Percentiles rank a stretch among this genome's conserved stretches.
Conservation (phyloP, 257 asterid species). For the Nicotiana attenuata region DNA sequence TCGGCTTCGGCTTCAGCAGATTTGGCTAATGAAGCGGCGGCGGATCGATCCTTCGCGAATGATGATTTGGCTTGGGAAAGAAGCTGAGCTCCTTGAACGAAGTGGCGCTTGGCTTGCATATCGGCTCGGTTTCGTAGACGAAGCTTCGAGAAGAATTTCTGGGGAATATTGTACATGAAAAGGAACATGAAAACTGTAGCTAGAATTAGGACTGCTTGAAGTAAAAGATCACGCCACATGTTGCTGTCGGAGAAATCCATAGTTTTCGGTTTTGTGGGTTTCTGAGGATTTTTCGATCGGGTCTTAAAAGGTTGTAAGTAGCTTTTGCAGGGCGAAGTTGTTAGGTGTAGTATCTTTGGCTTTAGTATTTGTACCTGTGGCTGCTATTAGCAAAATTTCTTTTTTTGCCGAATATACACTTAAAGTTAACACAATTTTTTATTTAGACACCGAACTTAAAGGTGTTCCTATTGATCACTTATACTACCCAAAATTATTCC, state of each 20-base stretch:
- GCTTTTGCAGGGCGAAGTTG: not conserved
- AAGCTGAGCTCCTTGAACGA: conserved; percentile 67
- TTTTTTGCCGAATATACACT: too few relatives aligned
- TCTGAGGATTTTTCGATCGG: not conserved
- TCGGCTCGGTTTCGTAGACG: conserved; percentile 34
- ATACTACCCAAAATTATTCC: too few relatives aligned
- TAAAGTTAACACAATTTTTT: too few relatives aligned
- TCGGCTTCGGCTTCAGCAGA: conserved; percentile 57
- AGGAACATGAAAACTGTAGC: conserved; percentile 35
- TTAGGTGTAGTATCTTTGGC: too few relatives aligned
- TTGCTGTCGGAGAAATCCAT: conserved; percentile 3
- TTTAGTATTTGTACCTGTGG: too few relatives aligned
- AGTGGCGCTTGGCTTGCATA: conserved; percentile 63
- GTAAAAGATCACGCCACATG: conserved; percentile 52
- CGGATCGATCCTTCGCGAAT: conserved; percentile 20
- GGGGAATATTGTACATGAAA: conserved; percentile 41
- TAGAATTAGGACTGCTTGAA: conserved; percentile 39
- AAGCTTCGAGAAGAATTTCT: conserved; percentile 48
- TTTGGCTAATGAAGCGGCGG: conserved; percentile 25
- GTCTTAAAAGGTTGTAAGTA: not conserved
- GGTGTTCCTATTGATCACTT: too few relatives aligned
- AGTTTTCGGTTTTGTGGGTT: not conserved
- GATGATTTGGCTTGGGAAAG: conserved; percentile 42
- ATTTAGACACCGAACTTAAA: too few relatives aligned
- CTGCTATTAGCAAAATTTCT: too few relatives aligned